These are phyloP conservation scores for Sporothrix luriei DNA, from an alignment of 2,329 filamentous ascomycete genomes.

Conservation along the genomic window DNA sequence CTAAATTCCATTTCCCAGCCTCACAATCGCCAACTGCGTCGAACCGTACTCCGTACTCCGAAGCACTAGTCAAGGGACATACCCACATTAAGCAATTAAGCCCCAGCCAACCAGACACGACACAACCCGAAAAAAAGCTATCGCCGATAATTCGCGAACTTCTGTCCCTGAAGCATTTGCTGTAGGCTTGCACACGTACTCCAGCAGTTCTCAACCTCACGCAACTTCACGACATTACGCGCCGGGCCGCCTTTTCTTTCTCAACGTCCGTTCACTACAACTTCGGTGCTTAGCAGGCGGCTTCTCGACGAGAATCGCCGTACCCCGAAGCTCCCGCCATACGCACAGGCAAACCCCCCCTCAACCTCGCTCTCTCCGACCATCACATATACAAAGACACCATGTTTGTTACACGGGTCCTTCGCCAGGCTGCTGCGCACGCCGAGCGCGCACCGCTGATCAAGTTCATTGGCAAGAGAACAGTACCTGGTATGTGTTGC, in stretches of 20 bases:
- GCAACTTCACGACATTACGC: not conserved
- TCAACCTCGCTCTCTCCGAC: not conserved
- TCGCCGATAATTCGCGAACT: slow-evolving; percentile 23
- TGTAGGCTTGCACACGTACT: slow-evolving; percentile 17
- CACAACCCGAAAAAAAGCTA: slow-evolving; percentile 21
- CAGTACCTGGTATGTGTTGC: slow-evolving; percentile 56
- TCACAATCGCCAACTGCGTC: slow-evolving; percentile 2
- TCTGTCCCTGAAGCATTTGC: slow-evolving; percentile 4
- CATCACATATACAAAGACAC: slow-evolving; percentile 32
- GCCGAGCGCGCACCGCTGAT: slow-evolving; percentile 64
- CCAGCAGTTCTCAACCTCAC: not conserved
- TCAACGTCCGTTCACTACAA: not conserved
- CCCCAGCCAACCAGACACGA: slow-evolving; percentile 13
- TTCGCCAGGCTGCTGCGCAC: slow-evolving; percentile 62
- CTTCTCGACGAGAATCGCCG: slow-evolving; percentile 11
- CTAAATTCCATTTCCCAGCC: slow-evolving; percentile 1
- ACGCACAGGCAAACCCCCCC: not conserved
- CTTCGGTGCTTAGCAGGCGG: slow-evolving; percentile 2
- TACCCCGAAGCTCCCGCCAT: slow-evolving; percentile 18
- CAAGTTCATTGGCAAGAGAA: slow-evolving; percentile 63
- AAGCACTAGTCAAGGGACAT: not conserved
- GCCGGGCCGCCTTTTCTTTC: not conserved
- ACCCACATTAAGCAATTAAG: not conserved
- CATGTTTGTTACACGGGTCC: slow-evolving; percentile 60
- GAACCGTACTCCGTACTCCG: not conserved